Conservation (phyloP, 495 filamentous ascomycete genomes). For the Aspergillus hancockii region DNA sequence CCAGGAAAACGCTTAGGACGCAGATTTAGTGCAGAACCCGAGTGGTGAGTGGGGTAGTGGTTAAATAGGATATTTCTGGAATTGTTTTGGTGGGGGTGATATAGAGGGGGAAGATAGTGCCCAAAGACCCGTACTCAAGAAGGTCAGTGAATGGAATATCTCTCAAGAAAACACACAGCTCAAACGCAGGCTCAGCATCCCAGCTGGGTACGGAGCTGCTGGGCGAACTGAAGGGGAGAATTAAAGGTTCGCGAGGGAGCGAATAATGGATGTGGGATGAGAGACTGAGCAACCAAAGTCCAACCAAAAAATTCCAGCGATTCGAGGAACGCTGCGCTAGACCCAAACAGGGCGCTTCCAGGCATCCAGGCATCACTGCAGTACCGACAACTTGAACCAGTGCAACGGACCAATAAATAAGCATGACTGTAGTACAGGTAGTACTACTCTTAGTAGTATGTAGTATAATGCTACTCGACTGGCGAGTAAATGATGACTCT, state of each 20-base stretch:
- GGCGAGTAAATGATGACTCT: too few relatives aligned
- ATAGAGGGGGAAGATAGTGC: conserved; percentile 29
- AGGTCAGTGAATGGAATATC: conserved; percentile 3
- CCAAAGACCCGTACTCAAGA: conserved; percentile 19
- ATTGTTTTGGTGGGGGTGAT: conserved; percentile 32
- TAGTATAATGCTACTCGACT: too few relatives aligned
- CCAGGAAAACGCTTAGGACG: conserved; percentile 10
- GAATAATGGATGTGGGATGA: conserved; percentile 12
- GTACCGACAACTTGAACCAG: background rate
- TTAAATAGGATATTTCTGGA: conserved; percentile 22
- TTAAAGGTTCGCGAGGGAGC: conserved; percentile 5
- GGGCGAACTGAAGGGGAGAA: conserved; percentile 13
- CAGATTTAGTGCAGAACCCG: conserved; percentile 24
- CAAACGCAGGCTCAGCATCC: conserved; percentile 22
- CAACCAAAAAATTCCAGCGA: conserved; percentile 18
- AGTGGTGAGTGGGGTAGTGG: conserved; percentile 18
- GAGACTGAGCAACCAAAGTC: conserved; percentile 9
- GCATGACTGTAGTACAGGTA: too few relatives aligned
- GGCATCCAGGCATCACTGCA: conserved; percentile 8
- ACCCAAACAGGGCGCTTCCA: conserved; percentile 6
- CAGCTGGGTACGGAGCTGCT: conserved; percentile 16
- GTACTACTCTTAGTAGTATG: too few relatives aligned
- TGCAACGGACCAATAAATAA: background rate
- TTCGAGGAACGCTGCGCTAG: conserved; percentile 11
- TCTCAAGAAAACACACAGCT: conserved; percentile 12